These are phyloP conservation scores for Starmerella apis DNA, from an alignment of 805 yeast species.

Conservation along the genomic window DNA sequence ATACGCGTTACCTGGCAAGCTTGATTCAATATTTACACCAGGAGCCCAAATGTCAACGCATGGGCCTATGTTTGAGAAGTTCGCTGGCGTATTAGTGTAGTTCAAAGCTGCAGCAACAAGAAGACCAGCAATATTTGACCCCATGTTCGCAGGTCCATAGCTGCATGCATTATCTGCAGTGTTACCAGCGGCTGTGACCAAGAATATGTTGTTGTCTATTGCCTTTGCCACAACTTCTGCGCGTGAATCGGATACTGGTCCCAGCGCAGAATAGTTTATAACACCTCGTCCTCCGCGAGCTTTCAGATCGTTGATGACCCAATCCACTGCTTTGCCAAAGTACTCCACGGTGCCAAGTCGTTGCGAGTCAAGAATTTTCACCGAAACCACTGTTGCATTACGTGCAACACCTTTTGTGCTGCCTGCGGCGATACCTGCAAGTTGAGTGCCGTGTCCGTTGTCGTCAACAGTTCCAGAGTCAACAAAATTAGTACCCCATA, in stretches of 20 bases:
- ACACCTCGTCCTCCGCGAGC: conserved; percentile 25
- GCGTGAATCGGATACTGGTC: conserved; percentile 21
- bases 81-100: conserved; percentile 53
- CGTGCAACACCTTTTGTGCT: conserved; percentile 75
- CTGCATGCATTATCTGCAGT: conserved; percentile 65
- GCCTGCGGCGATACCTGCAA: conserved; percentile 92
- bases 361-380: conserved; percentile 51
- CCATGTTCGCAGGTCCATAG: conserved; percentile 77
- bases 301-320: conserved; percentile 26
- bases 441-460: conserved; percentile 92
- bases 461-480: conserved; percentile 67
- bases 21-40: conserved; percentile 65
- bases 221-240: conserved; percentile 26
- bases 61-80: conserved; percentile 85
- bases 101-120: conserved; percentile 89
- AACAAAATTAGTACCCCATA: conserved; percentile 79
- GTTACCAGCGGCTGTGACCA: conserved; percentile 48
- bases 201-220: conserved; percentile 25
- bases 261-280: conserved; percentile 26
- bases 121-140: conserved; percentile 40
- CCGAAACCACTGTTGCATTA: conserved; percentile 66
- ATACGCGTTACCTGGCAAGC: conserved; percentile 10
- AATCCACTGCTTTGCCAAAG: conserved; percentile 31
- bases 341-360: conserved; percentile 52
- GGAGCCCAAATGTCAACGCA: conserved; percentile 82